Conservation (phyloP, 768 basidiomycete genomes). For the Boletus eberwhitei region DNA sequence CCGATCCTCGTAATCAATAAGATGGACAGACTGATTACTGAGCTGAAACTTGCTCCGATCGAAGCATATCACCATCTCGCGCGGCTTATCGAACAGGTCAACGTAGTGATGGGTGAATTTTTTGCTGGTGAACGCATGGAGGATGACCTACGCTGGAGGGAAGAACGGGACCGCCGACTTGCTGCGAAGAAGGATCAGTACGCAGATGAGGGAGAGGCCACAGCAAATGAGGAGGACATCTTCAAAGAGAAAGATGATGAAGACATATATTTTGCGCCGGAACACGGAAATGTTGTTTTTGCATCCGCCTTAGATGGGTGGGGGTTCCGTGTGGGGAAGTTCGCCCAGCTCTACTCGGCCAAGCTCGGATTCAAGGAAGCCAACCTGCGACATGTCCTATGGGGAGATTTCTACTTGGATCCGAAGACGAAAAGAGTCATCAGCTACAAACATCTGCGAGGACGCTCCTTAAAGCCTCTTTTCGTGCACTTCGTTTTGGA, state of each 20-base stretch:
- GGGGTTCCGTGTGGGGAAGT: constrained; percentile 94
- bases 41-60: constrained; percentile 83
- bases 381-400: constrained; percentile 81
- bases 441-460: constrained; percentile 84
- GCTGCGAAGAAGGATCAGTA: constrained; percentile 68
- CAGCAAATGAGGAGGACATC: constrained; percentile 55
- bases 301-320: constrained; percentile 95
- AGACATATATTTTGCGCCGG: constrained; percentile 95
- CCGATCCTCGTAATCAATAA: constrained; percentile 98
- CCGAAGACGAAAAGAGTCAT: constrained; percentile 94
- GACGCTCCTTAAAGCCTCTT: constrained; percentile 84
- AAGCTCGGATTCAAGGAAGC: constrained; percentile 90
- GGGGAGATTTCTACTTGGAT: constrained; percentile 98
- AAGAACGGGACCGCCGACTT: constrained; percentile 83
- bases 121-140: constrained; percentile 97
- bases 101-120: constrained; percentile 96
- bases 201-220: constrained; percentile 62
- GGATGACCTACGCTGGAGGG: constrained; percentile 90
- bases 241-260: constrained; percentile 98
- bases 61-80: constrained; percentile 96
- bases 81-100: constrained; percentile 93
- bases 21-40: constrained; percentile 89
- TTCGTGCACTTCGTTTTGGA: constrained; percentile 98
- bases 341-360: constrained; percentile 86
- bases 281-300: constrained; percentile 93